Base-by-base conservation (phyloP, 2,329 filamentous ascomycete species). In the Pestalotiopsis sp. region DNA sequence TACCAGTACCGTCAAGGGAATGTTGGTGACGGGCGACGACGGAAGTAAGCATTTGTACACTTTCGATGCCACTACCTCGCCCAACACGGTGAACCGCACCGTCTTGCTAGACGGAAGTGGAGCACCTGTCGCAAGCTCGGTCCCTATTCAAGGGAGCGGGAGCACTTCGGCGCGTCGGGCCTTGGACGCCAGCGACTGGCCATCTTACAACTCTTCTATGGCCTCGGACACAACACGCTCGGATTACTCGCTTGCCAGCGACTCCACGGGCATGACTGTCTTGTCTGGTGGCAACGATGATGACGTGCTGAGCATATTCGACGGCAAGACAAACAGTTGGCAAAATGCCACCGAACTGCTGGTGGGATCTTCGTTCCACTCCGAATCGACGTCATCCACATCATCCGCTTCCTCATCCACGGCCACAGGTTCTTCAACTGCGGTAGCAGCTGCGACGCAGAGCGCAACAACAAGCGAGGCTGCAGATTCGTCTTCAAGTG, bases 281-380 rank as follows among this genome's bases (percentile, higher is more conserved):
- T 89, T 97, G 70, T 90, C 91, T n/a, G 93, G 94, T 59, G 94
- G 94, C 31, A 90, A 87, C 73, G 80, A 83, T 5, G 82, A 91
- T 1, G 87, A 92, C 70, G 86, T 92, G 0, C 76, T 98, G 4
- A 89, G 87, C 71, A 88, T 98, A 69, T 98, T 97, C 79, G 86
- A 97, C 75, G 89, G 90, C 59, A 87, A 85, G 12, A 81, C 88
- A 60, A 97, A 98, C 78, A 83, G 85, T 60, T 98, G 95, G 95
- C 80, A 92, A 25, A 91, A 97, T 76, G 85, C 92, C 0, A 88
- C 88, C 0, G 81, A 86, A 6, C 79, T 93, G 27, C 89, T 97
- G 31, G 64, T 75, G 69, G 14, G 64, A 69, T 3, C 59, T 68
- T 2, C 68, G 73, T 2, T 68, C 70, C n/a, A 66, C 69, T 38